phyloP scores from a whole-genome alignment of 73 alveolate genomes.

The Paraurostyla sp. region DNA sequence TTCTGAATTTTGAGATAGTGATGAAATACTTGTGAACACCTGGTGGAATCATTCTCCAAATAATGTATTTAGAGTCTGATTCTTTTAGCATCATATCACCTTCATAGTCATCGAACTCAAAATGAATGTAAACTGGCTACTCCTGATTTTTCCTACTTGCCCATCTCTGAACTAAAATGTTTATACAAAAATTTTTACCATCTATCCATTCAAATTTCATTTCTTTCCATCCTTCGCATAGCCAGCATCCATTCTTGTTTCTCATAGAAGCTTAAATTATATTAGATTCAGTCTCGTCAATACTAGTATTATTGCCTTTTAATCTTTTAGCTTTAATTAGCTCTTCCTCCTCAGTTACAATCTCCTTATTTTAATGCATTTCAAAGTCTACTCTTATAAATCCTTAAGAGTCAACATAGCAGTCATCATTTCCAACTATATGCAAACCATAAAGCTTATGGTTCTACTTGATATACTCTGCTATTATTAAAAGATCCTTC shows the following conservation, averaged over 20 bases:
- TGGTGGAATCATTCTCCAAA: conserved; percentile 92
- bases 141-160: conserved; percentile 40
- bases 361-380: background rate
- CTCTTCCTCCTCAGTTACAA: background rate
- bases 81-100: conserved; percentile 79
- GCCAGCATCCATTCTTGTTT: conserved; percentile 79
- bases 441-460: conserved; percentile 72
- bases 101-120: conserved; percentile 85
- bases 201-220: conserved; percentile 81
- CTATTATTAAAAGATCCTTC: conserved; percentile 20
- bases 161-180: conserved; percentile 41
- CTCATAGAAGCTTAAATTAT: background rate
- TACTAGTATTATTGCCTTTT: background rate
- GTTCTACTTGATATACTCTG: background rate
- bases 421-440: conserved; percentile 63
- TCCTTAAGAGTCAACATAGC: conserved; percentile 32
- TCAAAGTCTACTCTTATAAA: conserved; percentile 8
- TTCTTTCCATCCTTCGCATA: conserved; percentile 95
- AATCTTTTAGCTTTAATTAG: background rate
- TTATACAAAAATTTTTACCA: conserved; percentile 11
- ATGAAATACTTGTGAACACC: conserved; percentile 83
- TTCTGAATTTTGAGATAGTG: conserved; percentile 55
- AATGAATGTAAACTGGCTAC: conserved; percentile 86
- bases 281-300: background rate
- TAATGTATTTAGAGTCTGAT: conserved; percentile 57